Conservation (phyloP, 441 rosid species). For the Erodium chrysanthum region DNA sequence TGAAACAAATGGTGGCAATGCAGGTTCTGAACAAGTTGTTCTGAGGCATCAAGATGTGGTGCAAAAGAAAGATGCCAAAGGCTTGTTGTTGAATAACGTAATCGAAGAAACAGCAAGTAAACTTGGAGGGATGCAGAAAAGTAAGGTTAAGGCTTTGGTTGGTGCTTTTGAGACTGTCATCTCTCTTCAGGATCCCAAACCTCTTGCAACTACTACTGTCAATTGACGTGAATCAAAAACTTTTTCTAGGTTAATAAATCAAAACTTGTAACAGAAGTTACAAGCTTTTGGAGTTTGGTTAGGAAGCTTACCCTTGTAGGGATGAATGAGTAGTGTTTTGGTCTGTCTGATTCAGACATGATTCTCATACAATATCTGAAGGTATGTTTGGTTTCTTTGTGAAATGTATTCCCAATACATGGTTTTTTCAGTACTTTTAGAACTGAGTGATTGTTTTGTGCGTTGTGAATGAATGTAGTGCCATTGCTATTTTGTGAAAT, state of each 20-base stretch:
- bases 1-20: constrained; percentile 9
- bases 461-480: too few relatives aligned
- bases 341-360: neutral
- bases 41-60: constrained; percentile 60
- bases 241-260: neutral
- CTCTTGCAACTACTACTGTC: constrained; percentile 11
- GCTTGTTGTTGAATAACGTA: constrained; percentile 51
- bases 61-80: constrained; percentile 46
- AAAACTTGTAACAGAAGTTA: neutral
- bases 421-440: too few relatives aligned
- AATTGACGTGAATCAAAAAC: neutral
- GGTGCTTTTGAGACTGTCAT: constrained; percentile 92
- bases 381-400: neutral
- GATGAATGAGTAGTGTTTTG: neutral
- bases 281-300: constrained; percentile 1
- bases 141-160: constrained; percentile 87
- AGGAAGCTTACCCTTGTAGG: neutral
- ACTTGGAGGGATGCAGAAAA: constrained; percentile 59
- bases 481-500: too few relatives aligned
- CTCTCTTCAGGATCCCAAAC: constrained; percentile 56
- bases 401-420: too few relatives aligned
- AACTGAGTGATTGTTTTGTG: too few relatives aligned
- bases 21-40: constrained; percentile 31
- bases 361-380: too few relatives aligned
- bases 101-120: constrained; percentile 85